A percentile compares a stretch with the other conserved stretches of the same genome.
Conservation (phyloP, 2,329 filamentous ascomycete genomes). For the Huntiella abstrusa region DNA sequence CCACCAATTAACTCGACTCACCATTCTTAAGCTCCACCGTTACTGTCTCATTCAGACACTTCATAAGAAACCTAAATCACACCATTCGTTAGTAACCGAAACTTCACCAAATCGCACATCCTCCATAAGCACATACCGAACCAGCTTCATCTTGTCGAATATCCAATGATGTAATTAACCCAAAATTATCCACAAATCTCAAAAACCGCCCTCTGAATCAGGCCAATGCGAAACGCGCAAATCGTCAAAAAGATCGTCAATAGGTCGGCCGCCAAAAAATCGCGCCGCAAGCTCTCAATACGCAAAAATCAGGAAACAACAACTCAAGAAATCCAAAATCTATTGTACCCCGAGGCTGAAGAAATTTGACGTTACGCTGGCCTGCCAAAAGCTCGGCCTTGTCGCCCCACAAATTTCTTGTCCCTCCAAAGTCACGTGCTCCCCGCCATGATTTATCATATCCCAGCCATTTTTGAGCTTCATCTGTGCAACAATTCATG, state of each 20-base stretch:
- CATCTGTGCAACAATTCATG: too few relatives aligned
- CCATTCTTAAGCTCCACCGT: slow-evolving; percentile 98
- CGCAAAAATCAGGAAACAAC: not conserved
- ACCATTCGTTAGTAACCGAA: not conserved
- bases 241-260: too few relatives aligned
- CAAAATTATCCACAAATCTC: too few relatives aligned
- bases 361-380: slow-evolving; percentile 11
- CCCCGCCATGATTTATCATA: too few relatives aligned
- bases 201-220: too few relatives aligned
- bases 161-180: not conserved
- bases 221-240: too few relatives aligned
- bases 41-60: slow-evolving; percentile 96
- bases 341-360: slow-evolving; percentile 10
- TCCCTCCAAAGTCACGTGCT: slow-evolving; percentile 6
- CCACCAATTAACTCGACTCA: slow-evolving; percentile 23
- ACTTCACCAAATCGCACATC: not conserved
- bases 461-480: too few relatives aligned
- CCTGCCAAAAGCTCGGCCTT: slow-evolving; percentile 8
- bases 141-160: slow-evolving; percentile 70
- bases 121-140: slow-evolving; percentile 46
- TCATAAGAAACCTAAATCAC: slow-evolving; percentile 76
- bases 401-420: slow-evolving; percentile 7
- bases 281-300: not conserved
- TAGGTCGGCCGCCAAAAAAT: too few relatives aligned
- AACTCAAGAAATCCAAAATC: not conserved